A percentile compares a stretch with the other conserved stretches of the same genome.
phyloP scores from a whole-genome alignment of 257 asterid species.

The Przewalskia tangutica region DNA sequence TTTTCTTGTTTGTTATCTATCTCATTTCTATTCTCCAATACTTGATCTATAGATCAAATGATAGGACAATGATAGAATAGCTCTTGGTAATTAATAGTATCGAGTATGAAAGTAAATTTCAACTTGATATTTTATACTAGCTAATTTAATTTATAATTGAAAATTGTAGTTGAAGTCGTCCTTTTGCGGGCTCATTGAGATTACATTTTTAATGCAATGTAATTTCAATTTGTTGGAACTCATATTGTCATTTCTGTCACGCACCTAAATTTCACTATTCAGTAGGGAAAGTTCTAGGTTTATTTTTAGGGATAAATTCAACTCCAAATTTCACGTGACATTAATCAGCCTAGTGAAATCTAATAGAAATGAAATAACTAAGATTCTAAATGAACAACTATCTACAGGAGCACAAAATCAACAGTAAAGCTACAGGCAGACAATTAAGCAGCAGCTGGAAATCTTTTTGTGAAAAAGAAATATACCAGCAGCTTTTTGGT shows the following conservation, averaged over 20 bases:
- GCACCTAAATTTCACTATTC: not conserved
- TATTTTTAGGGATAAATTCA: not conserved
- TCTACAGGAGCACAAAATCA: not conserved
- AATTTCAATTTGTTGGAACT: not conserved
- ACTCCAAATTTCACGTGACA: not conserved
- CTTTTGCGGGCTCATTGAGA: not conserved
- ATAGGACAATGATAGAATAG: not conserved
- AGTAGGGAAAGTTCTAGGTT: not conserved
- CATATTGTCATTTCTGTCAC: not conserved
- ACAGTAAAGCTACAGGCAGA: not conserved
- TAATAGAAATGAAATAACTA: not conserved
- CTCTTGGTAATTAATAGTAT: not conserved
- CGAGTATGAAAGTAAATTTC: not conserved
- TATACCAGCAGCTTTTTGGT: not conserved
- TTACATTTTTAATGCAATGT: not conserved
- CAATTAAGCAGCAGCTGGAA: not conserved
- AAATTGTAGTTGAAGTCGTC: not conserved
- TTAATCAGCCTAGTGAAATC: not conserved
- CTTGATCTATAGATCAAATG: not conserved
- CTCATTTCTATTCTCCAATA: not conserved
- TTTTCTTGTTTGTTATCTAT: not conserved
- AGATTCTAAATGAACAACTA: not conserved
- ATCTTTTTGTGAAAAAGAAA: not conserved
- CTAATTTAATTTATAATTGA: not conserved
- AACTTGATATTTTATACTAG: not conserved